Percentiles rank a stretch among this genome's conserved stretches.
phyloP scores from a whole-genome alignment of 1,139 yeast species.

The Pichiaceae sp. region DNA sequence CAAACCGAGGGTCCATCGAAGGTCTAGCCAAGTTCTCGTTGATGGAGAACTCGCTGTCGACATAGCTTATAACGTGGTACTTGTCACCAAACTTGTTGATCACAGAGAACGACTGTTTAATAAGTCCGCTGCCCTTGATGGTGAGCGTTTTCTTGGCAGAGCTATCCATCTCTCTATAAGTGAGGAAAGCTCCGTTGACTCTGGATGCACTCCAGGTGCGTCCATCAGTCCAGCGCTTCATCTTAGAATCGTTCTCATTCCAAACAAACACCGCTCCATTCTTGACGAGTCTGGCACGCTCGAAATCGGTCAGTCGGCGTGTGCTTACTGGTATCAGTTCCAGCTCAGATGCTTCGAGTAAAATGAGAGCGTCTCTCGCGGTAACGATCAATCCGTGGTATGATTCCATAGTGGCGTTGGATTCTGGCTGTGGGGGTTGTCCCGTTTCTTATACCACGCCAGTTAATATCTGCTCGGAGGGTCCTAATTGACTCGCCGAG shows the following conservation, averaged over 20 bases:
- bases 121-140: slow-evolving; percentile 37
- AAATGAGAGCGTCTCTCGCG: slow-evolving; percentile 52
- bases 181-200: slow-evolving; percentile 56
- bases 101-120: slow-evolving; percentile 52
- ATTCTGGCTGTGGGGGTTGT: background rate
- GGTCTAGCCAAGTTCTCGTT: slow-evolving; percentile 30
- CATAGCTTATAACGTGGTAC: slow-evolving; percentile 49
- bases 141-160: background rate
- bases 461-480: too few relatives aligned
- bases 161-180: slow-evolving; percentile 52
- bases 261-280: slow-evolving; percentile 62
- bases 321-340: slow-evolving; percentile 50
- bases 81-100: slow-evolving; percentile 41
- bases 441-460: too few relatives aligned
- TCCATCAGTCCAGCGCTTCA: slow-evolving; percentile 76
- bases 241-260: slow-evolving; percentile 65
- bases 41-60: slow-evolving; percentile 24
- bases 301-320: slow-evolving; percentile 51
- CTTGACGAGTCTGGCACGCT: slow-evolving; percentile 38
- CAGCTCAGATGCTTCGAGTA: slow-evolving; percentile 56
- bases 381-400: slow-evolving; percentile 52
- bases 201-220: slow-evolving; percentile 65
- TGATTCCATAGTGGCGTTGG: slow-evolving; percentile 35
- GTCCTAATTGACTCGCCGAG: background rate
- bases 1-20: slow-evolving; percentile 29